These are phyloP conservation scores for Rubia peregrina DNA, from an alignment of 305 asterid species.

Conservation along the genomic window DNA sequence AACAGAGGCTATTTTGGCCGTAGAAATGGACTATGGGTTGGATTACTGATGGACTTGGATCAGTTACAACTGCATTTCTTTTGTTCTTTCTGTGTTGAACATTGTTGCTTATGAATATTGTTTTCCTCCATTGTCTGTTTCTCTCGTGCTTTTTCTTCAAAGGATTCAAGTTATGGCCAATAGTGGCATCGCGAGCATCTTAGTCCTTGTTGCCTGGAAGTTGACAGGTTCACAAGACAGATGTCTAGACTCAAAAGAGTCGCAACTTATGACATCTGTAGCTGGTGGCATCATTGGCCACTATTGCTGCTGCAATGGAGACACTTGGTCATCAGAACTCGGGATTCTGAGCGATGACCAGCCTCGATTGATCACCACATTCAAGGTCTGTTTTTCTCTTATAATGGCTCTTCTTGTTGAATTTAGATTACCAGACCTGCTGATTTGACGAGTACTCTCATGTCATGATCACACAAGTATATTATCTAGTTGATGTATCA, in stretches of 20 bases:
- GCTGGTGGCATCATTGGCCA: conserved; percentile 86
- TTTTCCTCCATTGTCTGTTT: conserved; percentile 10
- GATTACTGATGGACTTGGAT: neutral
- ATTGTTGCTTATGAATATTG: neutral
- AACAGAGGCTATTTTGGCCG: neutral
- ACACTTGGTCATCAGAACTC: conserved; percentile 97
- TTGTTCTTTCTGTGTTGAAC: neutral
- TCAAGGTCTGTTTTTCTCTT: conserved; percentile 47
- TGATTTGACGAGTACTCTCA: neutral
- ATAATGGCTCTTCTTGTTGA: neutral
- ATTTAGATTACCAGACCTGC: neutral
- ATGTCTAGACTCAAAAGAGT: conserved; percentile 76
- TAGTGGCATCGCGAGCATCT: conserved; percentile 65
- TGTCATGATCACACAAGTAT: neutral
- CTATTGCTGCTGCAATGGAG: conserved; percentile 90
- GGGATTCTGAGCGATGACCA: conserved; percentile 87
- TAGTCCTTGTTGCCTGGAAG: conserved; percentile 57
- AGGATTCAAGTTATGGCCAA: conserved; percentile 84
- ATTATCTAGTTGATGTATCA: neutral
- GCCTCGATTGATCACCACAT: conserved; percentile 71
- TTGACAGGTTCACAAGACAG: conserved; percentile 52
- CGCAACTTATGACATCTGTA: conserved; percentile 42
- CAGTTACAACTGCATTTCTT: neutral
- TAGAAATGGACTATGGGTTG: neutral
- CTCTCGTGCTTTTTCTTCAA: conserved; percentile 20